Evolutionary conservation across 2,329 filamentous ascomycete species (phyloP).

Genomic region (Verticillium isaacii): DNA sequence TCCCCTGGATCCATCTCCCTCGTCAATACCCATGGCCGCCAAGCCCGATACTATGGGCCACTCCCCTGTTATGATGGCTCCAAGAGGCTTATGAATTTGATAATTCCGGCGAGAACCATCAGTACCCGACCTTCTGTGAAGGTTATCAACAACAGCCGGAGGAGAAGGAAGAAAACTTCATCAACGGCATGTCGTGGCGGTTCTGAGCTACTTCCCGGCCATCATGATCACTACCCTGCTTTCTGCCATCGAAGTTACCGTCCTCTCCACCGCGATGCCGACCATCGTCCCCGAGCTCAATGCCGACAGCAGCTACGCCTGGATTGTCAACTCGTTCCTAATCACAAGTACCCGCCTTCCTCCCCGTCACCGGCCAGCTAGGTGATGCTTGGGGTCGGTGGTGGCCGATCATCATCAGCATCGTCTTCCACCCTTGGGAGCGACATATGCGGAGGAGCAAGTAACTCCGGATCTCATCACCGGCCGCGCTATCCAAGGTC

Average conservation of each 20-base stretch:
- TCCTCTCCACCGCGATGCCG: constrained; percentile 21
- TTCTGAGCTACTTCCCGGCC: neutral
- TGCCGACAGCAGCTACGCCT: constrained; percentile 18
- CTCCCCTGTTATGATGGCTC: neutral
- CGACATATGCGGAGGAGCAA: constrained; percentile 25
- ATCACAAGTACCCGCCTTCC: constrained; percentile 48
- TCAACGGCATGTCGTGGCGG: neutral
- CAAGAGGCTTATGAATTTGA: neutral
- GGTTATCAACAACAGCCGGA: neutral
- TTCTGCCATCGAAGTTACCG: constrained; percentile 18
- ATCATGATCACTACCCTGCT: constrained; percentile 2
- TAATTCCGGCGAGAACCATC: neutral
- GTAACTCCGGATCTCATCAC: constrained; percentile 28
- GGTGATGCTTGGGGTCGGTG: constrained; percentile 37
- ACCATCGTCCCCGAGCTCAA: constrained; percentile 17
- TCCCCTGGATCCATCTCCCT: neutral
- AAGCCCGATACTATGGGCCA: neutral
- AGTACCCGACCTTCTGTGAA: neutral
- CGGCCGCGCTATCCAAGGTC: constrained; percentile 25
- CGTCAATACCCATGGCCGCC: neutral
- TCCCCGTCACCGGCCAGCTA: constrained; percentile 61
- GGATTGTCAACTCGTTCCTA: constrained; percentile 20
- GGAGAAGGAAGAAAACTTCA: neutral
- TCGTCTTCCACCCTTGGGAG: constrained; percentile 30
- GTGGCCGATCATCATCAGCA: constrained; percentile 27